A percentile compares a stretch with the other conserved stretches of the same genome.
Conservation (phyloP, 1,139 yeast genomes). For the Debaryomycetaceae sp. region DNA sequence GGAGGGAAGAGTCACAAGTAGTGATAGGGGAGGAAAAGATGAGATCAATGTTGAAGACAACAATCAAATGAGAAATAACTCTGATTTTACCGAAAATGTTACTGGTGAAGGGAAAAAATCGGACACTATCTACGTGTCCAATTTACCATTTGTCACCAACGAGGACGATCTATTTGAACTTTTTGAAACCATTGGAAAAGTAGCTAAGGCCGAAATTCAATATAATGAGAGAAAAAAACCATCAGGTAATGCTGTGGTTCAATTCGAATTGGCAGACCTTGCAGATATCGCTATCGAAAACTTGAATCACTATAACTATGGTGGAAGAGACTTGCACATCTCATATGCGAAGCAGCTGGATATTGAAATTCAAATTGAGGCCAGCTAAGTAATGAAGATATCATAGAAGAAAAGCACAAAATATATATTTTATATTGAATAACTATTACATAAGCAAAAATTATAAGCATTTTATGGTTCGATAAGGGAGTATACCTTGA, state of each 20-base stretch:
- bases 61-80: slow-evolving; percentile 19
- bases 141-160: slow-evolving; percentile 86
- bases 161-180: slow-evolving; percentile 81
- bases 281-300: slow-evolving; percentile 76
- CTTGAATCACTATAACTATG: slow-evolving; percentile 77
- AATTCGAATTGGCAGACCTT: slow-evolving; percentile 62
- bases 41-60: neutral
- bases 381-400: neutral
- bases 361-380: neutral
- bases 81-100: slow-evolving; percentile 64
- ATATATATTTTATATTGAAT: too few species aligned
- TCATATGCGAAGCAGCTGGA: slow-evolving; percentile 48
- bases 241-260: slow-evolving; percentile 80
- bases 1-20: slow-evolving; percentile 40
- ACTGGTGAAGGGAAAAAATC: slow-evolving; percentile 62
- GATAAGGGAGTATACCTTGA: neutral
- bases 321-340: slow-evolving; percentile 68
- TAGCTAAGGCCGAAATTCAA: slow-evolving; percentile 75
- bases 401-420: too few species aligned
- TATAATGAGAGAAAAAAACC: slow-evolving; percentile 64
- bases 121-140: slow-evolving; percentile 65
- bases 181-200: slow-evolving; percentile 81
- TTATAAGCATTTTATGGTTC: neutral
- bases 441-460: neutral
- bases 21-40: slow-evolving; percentile 2